Percentiles rank a stretch among this genome's conserved stretches.
Conservation (phyloP, 1,284 basidiomycete genomes). For the Naganishia sp. region DNA sequence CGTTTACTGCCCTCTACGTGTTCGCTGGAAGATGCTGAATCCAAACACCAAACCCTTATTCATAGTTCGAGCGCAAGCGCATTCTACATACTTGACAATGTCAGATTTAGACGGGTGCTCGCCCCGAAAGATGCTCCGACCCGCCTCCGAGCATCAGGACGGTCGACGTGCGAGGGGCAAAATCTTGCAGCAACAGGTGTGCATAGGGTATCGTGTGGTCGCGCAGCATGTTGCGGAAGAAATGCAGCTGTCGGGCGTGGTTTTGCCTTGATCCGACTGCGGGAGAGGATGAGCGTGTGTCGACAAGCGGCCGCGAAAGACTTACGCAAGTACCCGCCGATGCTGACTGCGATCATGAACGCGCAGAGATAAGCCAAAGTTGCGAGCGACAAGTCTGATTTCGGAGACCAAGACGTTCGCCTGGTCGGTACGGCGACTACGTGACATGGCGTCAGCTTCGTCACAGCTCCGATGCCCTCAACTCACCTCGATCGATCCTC, state of each 20-base stretch:
- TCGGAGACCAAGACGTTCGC: neutral
- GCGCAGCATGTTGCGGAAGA: constrained; percentile 9
- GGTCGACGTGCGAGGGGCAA: constrained; percentile 1
- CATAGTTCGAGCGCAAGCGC: too few relatives aligned
- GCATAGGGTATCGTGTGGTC: constrained; percentile 8
- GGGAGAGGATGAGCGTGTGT: neutral
- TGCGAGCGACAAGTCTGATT: neutral
- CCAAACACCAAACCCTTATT: too few relatives aligned
- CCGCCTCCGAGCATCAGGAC: constrained; percentile 5
- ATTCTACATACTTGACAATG: too few relatives aligned
- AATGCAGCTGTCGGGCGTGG: neutral
- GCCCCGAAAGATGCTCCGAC: constrained; percentile 5
- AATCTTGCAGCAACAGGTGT: constrained; percentile 3
- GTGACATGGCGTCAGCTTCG: neutral
- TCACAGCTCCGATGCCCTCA: neutral
- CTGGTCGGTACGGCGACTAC: neutral
- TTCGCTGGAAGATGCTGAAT: too few relatives aligned
- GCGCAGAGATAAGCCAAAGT: neutral
- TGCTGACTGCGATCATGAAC: neutral
- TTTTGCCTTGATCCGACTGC: constrained; percentile 8
- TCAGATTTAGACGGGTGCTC: constrained; percentile 7
- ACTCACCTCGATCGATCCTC: neutral
- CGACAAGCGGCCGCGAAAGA: neutral
- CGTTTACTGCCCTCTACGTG: too few relatives aligned
- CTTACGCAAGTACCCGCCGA: constrained; percentile 10